These are phyloP conservation scores for Hordeum pubiflorum DNA, from an alignment of 202 grass and related monocot species.

Conservation along the genomic window DNA sequence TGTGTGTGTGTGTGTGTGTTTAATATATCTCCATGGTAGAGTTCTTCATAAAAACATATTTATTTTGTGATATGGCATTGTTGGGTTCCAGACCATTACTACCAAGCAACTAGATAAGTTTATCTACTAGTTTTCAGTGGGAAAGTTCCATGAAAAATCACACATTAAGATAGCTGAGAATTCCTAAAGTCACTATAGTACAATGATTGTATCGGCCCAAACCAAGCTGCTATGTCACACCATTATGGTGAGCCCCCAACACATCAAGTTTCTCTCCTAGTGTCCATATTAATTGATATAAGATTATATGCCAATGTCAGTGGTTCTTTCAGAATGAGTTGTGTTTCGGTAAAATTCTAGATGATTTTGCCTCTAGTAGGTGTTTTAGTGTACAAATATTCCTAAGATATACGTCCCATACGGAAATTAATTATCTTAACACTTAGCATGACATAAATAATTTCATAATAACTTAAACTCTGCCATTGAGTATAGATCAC, in stretches of 20 bases:
- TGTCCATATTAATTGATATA: neutral
- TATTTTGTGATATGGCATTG: neutral
- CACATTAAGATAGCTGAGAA: neutral
- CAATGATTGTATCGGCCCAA: neutral
- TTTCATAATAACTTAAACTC: neutral
- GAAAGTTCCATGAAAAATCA: neutral
- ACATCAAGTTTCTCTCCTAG: neutral
- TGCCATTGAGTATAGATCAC: neutral
- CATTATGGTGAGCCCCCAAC: neutral
- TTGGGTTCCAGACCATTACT: no score
- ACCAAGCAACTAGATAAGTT: neutral
- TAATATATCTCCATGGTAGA: no score
- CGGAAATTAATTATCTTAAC: neutral
- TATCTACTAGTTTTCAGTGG: neutral
- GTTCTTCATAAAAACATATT: neutral
- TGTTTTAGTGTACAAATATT: neutral
- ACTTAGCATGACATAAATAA: neutral
- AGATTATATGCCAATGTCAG: neutral
- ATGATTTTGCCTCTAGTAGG: neutral
- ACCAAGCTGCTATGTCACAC: no score
- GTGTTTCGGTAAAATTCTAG: neutral
- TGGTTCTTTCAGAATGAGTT: neutral
- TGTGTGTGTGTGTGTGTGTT: no score
- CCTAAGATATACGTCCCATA: neutral
- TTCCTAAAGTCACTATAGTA: neutral